Percentiles rank a stretch among this genome's conserved stretches.
phyloP scores from a whole-genome alignment of 1,284 basidiomycete species.

The Phellinidium pouzarii region DNA sequence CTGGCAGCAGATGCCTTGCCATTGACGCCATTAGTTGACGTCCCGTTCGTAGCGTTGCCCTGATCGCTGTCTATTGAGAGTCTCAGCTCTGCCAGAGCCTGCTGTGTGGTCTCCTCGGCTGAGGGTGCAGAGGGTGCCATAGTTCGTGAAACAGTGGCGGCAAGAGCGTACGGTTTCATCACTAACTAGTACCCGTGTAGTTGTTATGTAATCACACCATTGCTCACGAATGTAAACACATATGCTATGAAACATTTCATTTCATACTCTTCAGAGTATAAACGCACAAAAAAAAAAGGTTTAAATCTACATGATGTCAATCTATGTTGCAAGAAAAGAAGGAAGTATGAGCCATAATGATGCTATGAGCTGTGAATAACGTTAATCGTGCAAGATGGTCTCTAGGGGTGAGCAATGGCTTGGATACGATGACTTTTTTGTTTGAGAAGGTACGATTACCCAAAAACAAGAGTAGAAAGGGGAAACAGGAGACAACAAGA shows the following conservation, averaged over 20 bases:
- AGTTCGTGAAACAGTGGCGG: constrained; percentile 5
- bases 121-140: constrained; percentile 9
- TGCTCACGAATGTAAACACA: not conserved
- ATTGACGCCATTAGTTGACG: constrained; percentile 16
- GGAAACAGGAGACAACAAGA: not conserved
- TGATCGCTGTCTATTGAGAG: constrained; percentile 20
- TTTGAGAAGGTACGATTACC: not conserved
- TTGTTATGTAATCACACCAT: not conserved
- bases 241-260: no score
- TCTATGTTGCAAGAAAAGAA: not conserved
- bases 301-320: not conserved
- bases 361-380: not conserved
- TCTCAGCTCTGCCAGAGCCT: constrained; percentile 19
- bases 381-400: not conserved
- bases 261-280: no score
- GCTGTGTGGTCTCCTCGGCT: constrained; percentile 18
- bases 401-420: not conserved
- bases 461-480: not conserved
- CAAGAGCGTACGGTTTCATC: no score
- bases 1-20: constrained; percentile 6
- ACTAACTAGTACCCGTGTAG: not conserved
- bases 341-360: not conserved
- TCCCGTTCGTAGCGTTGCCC: constrained; percentile 1
- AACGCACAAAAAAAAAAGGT: no score
- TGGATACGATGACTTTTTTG: not conserved